Evolutionary conservation across 345 rosid genomes (phyloP), one percentile per base, ranked within the genome.

Genomic region (Anacardium occidentale): DNA sequence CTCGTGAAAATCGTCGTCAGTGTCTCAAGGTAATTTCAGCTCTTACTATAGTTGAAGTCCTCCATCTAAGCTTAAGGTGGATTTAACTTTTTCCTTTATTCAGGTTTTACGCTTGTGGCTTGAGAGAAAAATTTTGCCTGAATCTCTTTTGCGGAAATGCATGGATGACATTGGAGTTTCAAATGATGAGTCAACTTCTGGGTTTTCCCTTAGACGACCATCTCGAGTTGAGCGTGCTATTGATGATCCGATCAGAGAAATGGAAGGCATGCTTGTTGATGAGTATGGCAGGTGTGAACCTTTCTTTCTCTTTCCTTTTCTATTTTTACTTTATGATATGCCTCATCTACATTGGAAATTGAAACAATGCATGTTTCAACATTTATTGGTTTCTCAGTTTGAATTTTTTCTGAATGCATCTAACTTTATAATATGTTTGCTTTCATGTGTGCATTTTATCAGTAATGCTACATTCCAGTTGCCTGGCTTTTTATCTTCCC

Each of bases 191-290:
- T 75, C 82, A 47, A 80, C 89, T 62, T 76, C 79, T 79, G 92
- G 89, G 61, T 85, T 84, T 78, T 82, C 94, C 75, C 78, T 83
- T 34, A 79, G 91, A 70, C 91, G 94, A 60, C 99, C 98, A 69
- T 89, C 99, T 77, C 91, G 90, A 77, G 85, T 92, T 51, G 98
- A 95, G 82, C 92, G 99, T 61, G 86, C 97, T 57, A 80, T 95
- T 34, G 94, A 95, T 75, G 99, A 95, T 75, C 99, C 99, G 61
- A 83, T 95, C 26, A 88, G 99, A 80, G 94, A 84, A 83, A 95
- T 95, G 98, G 99, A 95, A 81, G 98, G 98, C 82, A 95, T 95
- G 91, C 83, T 86, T 81, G 94, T 95, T 53, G 99, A 95, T 79
- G 99, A 95, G 82, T 95, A 95, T 85, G 99, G 99, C 72, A 95